phyloP scores from a whole-genome alignment of 352 stramenopile genomes.

The Phytopythium helicoides region DNA sequence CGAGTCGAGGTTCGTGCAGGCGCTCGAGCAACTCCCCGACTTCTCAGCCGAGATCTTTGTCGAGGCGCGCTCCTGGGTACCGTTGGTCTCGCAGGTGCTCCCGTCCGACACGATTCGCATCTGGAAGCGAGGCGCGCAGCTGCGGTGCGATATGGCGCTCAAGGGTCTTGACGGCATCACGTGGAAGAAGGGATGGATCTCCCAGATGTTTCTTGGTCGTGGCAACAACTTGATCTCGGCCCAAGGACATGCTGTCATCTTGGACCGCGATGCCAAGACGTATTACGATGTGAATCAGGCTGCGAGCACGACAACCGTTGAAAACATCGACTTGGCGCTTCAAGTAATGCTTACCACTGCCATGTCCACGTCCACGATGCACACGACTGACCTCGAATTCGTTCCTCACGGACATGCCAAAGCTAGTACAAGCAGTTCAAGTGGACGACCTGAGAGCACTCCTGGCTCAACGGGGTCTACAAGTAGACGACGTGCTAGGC shows the following conservation, averaged over 20 bases:
- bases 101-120: constrained; percentile 74
- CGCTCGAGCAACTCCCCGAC: constrained; percentile 66
- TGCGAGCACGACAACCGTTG: constrained; percentile 47
- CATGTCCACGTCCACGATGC: constrained; percentile 57
- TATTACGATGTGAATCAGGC: constrained; percentile 70
- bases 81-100: constrained; percentile 73
- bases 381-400: constrained; percentile 56
- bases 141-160: constrained; percentile 68
- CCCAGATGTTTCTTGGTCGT: constrained; percentile 62
- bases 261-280: constrained; percentile 55
- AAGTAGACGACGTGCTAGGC: constrained; percentile 20
- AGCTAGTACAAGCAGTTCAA: constrained; percentile 9
- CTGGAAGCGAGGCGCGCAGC: constrained; percentile 62
- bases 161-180: constrained; percentile 77
- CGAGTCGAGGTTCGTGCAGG: constrained; percentile 45
- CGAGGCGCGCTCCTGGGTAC: constrained; percentile 79
- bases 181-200: constrained; percentile 72
- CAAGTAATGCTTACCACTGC: constrained; percentile 72
- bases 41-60: constrained; percentile 83
- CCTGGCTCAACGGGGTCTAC: constrained; percentile 12
- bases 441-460: constrained; percentile 18
- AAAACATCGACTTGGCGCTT: constrained; percentile 70
- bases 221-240: constrained; percentile 14
- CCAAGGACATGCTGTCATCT: constrained; percentile 44
- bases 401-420: constrained; percentile 56